Evolutionary conservation across 2,329 filamentous ascomycete species (phyloP), one percentile per base, ranked within the genome.

Genomic region (Sarocladiaceae sp.): DNA sequence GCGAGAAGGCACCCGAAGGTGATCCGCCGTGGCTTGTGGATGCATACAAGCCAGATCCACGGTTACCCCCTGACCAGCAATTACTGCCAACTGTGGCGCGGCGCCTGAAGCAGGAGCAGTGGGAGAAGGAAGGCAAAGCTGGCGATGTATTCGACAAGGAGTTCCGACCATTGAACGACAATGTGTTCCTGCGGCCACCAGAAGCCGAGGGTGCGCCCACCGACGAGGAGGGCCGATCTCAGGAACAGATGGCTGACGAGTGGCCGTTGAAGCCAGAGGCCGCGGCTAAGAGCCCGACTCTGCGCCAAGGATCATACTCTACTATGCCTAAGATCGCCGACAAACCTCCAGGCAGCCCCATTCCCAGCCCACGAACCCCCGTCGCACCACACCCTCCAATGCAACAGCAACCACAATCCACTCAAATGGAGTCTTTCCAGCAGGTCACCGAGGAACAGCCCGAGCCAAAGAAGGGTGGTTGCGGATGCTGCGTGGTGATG

Each of bases 11-110:
- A 37, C 92, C 92, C 1, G 94, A 97, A 73, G 94, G 94, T 18
- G 93, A 97, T 51, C 91, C 94, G 10, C 94, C 94, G 50, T 99
- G 94, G 94, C 82, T 97, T 70, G 82, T 94, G 42, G 89, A 88
- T 20, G 90, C 96, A 70, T 99, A 97, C 70, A 96, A 95, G 64
- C 94, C 94, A 1, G 94, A 99, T 65, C 94, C 94, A 26, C 86
- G 91, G 55, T 76, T 99, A 29, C 94, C 94, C 5, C 94, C 91
- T 0, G 94, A 99, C 56, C 89, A 99, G 68, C 94, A 99, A 65
- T 84, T 99, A 51, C 82, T 99, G 11, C 94, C 94, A 1, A 97
- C 94, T 0, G 91, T 97, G 56, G 94, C 94, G 12, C 90, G 87
- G 62, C 82, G 90, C 52, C 79, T 97, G 68, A 89, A 94, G 67